phyloP scores from a whole-genome alignment of 345 rosid genomes.

The Populus alba region DNA sequence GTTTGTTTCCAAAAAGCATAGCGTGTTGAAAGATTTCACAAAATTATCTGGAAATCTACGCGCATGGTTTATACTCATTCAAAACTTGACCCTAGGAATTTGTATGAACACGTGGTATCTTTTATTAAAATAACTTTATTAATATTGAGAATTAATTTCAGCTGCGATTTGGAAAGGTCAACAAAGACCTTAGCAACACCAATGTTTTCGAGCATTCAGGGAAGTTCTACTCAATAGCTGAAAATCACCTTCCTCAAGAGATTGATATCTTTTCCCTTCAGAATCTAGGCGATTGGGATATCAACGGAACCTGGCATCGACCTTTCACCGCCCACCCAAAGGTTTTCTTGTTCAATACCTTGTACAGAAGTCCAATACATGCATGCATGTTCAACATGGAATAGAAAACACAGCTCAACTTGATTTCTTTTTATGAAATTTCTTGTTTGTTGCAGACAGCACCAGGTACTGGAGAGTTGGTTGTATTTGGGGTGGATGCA shows the following conservation, averaged over 20 bases:
- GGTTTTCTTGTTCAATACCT: constrained; percentile 13
- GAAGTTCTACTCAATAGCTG: constrained; percentile 30
- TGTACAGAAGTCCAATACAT: neutral
- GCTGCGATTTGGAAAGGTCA: constrained; percentile 30
- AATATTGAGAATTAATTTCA: constrained; percentile 1
- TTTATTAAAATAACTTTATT: too few relatives aligned
- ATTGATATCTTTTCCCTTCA: constrained; percentile 27
- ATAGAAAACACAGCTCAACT: neutral
- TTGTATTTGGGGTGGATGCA: constrained; percentile 36
- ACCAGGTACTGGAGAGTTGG: constrained; percentile 44
- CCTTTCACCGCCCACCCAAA: constrained; percentile 44
- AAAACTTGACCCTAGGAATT: too few relatives aligned
- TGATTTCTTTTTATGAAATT: neutral
- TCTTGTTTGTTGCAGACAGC: constrained; percentile 33
- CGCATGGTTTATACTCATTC: too few relatives aligned
- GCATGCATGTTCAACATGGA: neutral
- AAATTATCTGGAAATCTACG: too few relatives aligned
- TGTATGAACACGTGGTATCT: too few relatives aligned
- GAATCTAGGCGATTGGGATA: constrained; percentile 32
- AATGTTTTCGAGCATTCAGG: constrained; percentile 33
- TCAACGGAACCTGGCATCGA: constrained; percentile 36
- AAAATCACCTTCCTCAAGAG: constrained; percentile 33
- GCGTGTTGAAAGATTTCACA: too few relatives aligned
- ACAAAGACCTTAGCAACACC: constrained; percentile 22
- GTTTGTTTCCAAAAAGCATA: too few relatives aligned